These are phyloP conservation scores for Chaetomium fimeti DNA, from an alignment of 495 filamentous ascomycete genomes.

Conservation along the genomic window DNA sequence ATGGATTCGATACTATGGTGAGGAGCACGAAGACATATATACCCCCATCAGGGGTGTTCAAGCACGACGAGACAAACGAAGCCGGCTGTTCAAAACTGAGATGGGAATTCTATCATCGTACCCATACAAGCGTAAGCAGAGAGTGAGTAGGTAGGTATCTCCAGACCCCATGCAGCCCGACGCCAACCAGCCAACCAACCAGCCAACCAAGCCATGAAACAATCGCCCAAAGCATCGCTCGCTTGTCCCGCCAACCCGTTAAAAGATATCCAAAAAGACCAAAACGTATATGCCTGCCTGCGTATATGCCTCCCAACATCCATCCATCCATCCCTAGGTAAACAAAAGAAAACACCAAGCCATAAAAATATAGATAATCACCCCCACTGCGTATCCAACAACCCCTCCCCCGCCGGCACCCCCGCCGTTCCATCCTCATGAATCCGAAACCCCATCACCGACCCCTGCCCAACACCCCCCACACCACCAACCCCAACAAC, in stretches of 20 bases:
- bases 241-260: neutral
- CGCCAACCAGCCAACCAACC: neutral
- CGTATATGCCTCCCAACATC: neutral
- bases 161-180: neutral
- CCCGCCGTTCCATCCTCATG: constrained; percentile 30
- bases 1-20: neutral
- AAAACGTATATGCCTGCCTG: constrained; percentile 5
- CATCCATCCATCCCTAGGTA: neutral
- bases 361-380: constrained; percentile 4
- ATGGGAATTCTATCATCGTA: constrained; percentile 18
- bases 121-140: constrained; percentile 10
- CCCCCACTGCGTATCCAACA: constrained; percentile 17
- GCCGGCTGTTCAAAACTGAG: neutral
- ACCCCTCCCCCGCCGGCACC: neutral
- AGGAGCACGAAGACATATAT: neutral
- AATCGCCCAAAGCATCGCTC: neutral
- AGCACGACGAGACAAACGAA: neutral
- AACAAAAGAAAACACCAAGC: neutral
- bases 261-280: neutral
- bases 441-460: constrained; percentile 30
- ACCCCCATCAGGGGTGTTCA: neutral
- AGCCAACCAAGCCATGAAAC: neutral
- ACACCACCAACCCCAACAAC: neutral
- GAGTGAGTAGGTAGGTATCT: constrained; percentile 13
- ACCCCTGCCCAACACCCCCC: neutral